Percentiles rank a stretch among this genome's conserved stretches.
Conservation (phyloP, 257 asterid species). For the Voacanga thouarsii region DNA sequence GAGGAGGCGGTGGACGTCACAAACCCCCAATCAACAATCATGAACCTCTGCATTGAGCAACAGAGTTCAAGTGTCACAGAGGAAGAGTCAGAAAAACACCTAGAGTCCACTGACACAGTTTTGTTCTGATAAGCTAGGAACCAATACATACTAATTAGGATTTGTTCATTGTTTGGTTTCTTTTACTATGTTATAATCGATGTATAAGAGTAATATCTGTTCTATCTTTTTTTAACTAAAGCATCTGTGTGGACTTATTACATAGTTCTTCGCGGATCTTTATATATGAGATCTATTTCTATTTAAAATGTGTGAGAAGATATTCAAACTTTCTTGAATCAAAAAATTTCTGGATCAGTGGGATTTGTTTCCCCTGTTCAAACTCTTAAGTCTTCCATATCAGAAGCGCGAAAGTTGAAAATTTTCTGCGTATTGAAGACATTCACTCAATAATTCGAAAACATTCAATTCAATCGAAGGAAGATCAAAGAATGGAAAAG, state of each 20-base stretch:
- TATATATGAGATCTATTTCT: no score
- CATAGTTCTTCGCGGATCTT: no score
- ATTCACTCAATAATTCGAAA: no score
- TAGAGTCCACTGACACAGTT: conserved; percentile 8
- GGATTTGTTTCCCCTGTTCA: not conserved
- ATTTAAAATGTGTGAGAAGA: not conserved
- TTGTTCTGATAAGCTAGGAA: conserved; percentile 15
- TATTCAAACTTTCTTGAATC: no score
- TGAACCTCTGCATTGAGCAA: conserved; percentile 13
- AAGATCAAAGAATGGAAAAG: no score
- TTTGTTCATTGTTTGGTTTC: not conserved
- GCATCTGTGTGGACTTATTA: not conserved
- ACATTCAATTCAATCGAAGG: no score
- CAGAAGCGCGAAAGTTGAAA: no score
- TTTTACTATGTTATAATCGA: not conserved
- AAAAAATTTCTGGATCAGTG: no score
- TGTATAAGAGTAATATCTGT: not conserved
- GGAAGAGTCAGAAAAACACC: not conserved
- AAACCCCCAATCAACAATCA: conserved; percentile 24
- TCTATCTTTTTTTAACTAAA: not conserved
- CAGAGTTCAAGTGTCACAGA: no score
- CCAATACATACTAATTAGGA: not conserved
- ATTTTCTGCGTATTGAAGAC: no score
- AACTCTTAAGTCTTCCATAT: no score
- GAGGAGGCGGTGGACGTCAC: not conserved